Conservation (phyloP, 495 filamentous ascomycete species). For the Halenospora varia region DNA sequence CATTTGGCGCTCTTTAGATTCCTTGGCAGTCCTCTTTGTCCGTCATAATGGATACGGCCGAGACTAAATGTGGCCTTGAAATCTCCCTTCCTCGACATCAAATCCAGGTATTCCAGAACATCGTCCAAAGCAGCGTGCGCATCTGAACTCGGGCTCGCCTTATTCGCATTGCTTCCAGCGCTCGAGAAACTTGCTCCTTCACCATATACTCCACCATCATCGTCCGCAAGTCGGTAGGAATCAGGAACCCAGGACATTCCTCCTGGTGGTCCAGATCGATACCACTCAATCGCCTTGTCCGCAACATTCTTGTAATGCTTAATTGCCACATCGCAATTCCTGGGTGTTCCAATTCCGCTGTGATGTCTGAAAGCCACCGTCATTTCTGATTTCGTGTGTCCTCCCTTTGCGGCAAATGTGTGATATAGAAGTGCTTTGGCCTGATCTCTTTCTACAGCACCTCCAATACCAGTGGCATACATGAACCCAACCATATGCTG, state of each 20-base stretch:
- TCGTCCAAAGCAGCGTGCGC: constrained; percentile 83
- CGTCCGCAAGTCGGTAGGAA: constrained; percentile 78
- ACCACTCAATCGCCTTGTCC: constrained; percentile 86
- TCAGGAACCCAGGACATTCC: constrained; percentile 73
- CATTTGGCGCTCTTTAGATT: constrained; percentile 70
- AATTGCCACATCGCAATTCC: constrained; percentile 80
- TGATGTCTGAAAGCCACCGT: constrained; percentile 85
- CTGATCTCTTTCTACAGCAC: constrained; percentile 79
- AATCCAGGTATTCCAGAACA: constrained; percentile 88
- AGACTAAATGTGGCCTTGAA: constrained; percentile 88
- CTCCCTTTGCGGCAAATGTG: constrained; percentile 84
- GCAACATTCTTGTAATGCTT: constrained; percentile 91
- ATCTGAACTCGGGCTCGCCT: constrained; percentile 64
- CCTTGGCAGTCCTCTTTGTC: constrained; percentile 66
- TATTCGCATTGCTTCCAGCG: constrained; percentile 78
- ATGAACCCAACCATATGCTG: constrained; percentile 95
- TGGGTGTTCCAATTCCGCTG: constrained; percentile 76
- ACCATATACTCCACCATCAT: constrained; percentile 89
- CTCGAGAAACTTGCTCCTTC: constrained; percentile 90
- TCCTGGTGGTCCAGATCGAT: constrained; percentile 84
- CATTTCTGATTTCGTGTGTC: constrained; percentile 88
- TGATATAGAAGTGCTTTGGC: constrained; percentile 91
- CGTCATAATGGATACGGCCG: constrained; percentile 87
- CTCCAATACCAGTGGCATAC: constrained; percentile 90
- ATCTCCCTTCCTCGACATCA: constrained; percentile 92